phyloP scores from a whole-genome alignment of 2,329 filamentous ascomycete species.

The Trichoderma endophyticum region DNA sequence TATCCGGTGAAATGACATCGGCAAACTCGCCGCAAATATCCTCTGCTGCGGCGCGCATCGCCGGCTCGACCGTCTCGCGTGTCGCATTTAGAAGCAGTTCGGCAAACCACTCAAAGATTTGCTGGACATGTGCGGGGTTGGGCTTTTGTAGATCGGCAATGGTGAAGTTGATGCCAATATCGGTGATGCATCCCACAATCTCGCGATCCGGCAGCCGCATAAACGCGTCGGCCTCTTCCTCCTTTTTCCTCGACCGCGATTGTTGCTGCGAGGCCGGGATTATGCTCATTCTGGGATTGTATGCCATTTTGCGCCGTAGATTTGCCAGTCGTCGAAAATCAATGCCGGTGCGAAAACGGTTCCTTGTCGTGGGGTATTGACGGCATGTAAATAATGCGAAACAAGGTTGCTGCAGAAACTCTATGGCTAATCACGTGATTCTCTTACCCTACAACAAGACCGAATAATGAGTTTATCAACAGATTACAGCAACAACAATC shows the following conservation, averaged over 20 bases:
- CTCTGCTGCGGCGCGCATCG: slow-evolving; percentile 88
- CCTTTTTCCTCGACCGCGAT: slow-evolving; percentile 55
- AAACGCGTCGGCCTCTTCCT: slow-evolving; percentile 57
- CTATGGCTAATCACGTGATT: neutral
- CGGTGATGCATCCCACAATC: slow-evolving; percentile 94
- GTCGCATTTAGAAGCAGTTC: slow-evolving; percentile 92
- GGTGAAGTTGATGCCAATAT: slow-evolving; percentile 89
- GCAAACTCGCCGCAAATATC: slow-evolving; percentile 80
- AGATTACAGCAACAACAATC: neutral
- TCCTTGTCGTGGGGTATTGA: neutral
- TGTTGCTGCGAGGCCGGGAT: slow-evolving; percentile 50
- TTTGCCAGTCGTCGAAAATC: neutral
- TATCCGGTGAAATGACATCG: slow-evolving; percentile 83
- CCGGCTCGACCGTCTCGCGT: slow-evolving; percentile 87
- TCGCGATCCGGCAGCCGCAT: slow-evolving; percentile 66
- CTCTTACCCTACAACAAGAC: neutral
- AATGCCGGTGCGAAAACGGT: neutral
- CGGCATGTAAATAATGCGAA: neutral
- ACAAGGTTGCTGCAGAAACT: slow-evolving; percentile 21
- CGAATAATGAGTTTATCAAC: neutral
- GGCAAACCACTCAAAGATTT: slow-evolving; percentile 97
- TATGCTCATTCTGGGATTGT: slow-evolving; percentile 60
- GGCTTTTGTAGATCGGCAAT: slow-evolving; percentile 88
- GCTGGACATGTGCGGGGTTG: slow-evolving; percentile 90
- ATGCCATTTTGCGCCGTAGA: slow-evolving; percentile 45